Conservation (phyloP, 2,329 filamentous ascomycete species). For the Xylariaceae sp. region DNA sequence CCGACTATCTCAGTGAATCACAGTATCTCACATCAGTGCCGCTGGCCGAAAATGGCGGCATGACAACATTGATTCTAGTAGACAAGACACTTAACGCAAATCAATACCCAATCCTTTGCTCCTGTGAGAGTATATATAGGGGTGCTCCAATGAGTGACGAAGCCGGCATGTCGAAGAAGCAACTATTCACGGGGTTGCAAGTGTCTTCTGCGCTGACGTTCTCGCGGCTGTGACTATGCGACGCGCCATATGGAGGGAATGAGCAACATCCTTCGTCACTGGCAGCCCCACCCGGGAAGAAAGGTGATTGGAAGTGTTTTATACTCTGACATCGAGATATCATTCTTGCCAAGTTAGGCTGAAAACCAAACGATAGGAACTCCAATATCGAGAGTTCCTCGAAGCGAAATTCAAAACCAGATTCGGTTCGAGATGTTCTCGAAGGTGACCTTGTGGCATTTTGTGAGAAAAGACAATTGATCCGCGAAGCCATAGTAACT, state of each 20-base stretch:
- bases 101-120: not conserved
- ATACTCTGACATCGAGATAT: slow-evolving; percentile 20
- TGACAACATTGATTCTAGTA: not conserved
- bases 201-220: not conserved
- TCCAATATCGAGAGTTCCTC: slow-evolving; percentile 9
- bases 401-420: not conserved
- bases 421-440: not conserved
- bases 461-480: slow-evolving; percentile 11
- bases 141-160: not conserved
- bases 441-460: slow-evolving; percentile 3
- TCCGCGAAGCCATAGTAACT: no score
- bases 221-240: not conserved
- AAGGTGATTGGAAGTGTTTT: slow-evolving; percentile 13
- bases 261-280: slow-evolving; percentile 1
- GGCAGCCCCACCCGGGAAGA: slow-evolving; percentile 10
- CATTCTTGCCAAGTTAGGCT: slow-evolving; percentile 14
- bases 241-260: not conserved
- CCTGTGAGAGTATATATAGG: not conserved
- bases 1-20: not conserved
- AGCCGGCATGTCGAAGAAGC: not conserved
- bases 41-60: not conserved
- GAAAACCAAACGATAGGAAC: slow-evolving; percentile 15
- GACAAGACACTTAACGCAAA: not conserved
- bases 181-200: not conserved
- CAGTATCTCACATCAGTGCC: not conserved